Percentiles rank a stretch among this genome's conserved stretches.
phyloP scores from a whole-genome alignment of 1,139 yeast genomes.

The Candida sp. region DNA sequence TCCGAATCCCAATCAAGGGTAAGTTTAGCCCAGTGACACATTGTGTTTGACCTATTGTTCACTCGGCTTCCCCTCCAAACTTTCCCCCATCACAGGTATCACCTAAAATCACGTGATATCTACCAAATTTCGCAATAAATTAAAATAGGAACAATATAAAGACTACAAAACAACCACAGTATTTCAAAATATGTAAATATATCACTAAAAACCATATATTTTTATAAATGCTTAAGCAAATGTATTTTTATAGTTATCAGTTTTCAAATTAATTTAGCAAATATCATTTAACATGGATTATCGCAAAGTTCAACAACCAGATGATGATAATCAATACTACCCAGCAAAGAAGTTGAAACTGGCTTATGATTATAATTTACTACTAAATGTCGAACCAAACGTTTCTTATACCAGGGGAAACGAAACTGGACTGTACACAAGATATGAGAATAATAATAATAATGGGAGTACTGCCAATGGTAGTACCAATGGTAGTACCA shows the following conservation, averaged over 20 bases:
- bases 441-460: too few relatives aligned
- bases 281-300: not conserved
- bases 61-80: too few relatives aligned
- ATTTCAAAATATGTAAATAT: too few relatives aligned
- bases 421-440: not conserved
- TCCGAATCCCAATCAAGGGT: too few relatives aligned
- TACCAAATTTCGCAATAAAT: not conserved
- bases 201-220: too few relatives aligned
- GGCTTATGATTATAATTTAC: not conserved
- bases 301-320: not conserved
- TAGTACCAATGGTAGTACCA: not conserved
- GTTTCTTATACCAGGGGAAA: not conserved
- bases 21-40: too few relatives aligned
- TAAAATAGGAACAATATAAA: not conserved
- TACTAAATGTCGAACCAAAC: not conserved
- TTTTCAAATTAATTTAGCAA: too few relatives aligned
- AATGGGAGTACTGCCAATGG: not conserved
- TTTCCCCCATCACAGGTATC: too few relatives aligned
- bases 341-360: not conserved
- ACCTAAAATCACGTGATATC: slow-evolving; percentile 3
- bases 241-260: too few relatives aligned
- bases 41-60: too few relatives aligned
- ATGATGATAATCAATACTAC: not conserved
- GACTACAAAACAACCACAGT: not conserved
- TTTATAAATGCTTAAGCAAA: not conserved